Percentiles rank a stretch among this genome's conserved stretches.
These are phyloP conservation scores for Babesia ovis DNA, from an alignment of 169 alveolate genomes.

Conservation along the genomic window DNA sequence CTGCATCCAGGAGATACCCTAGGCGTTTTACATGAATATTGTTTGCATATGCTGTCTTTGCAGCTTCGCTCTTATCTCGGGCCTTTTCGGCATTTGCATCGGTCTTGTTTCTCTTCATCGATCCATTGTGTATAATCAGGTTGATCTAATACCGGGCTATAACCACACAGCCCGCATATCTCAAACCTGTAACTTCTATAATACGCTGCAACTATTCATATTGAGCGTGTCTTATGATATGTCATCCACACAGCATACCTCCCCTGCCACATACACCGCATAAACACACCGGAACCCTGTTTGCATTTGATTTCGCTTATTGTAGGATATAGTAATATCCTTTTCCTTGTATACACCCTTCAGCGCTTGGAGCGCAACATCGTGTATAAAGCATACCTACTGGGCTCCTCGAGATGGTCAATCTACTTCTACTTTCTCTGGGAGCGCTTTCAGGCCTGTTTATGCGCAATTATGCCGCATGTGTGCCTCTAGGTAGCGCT, in stretches of 20 bases:
- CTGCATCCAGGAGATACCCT: slow-evolving; percentile 37
- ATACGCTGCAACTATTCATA: no score
- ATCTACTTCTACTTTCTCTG: neutral
- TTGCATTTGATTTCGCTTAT: no score
- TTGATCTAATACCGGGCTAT: no score
- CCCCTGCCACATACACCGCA: neutral
- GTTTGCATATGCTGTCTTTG: slow-evolving; percentile 15
- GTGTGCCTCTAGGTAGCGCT: slow-evolving; percentile 12
- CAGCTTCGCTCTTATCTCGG: slow-evolving; percentile 4
- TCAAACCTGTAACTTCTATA: no score
- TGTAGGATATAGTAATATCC: no score
- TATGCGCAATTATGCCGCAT: neutral
- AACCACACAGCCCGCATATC: no score
- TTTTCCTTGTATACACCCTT: neutral
- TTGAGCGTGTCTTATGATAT: no score
- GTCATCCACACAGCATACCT: neutral
- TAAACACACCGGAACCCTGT: neutral
- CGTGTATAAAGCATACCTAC: neutral
- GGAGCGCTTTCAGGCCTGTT: neutral
- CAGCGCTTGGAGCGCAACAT: neutral
- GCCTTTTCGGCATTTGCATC: slow-evolving; percentile 12
- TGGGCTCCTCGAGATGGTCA: neutral
- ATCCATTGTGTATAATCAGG: neutral
- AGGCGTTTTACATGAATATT: slow-evolving; percentile 35
- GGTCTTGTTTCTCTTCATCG: neutral